These are phyloP conservation scores for Cryphonectria parasitica DNA, from an alignment of 2,329 filamentous ascomycete genomes.

Conservation along the genomic window DNA sequence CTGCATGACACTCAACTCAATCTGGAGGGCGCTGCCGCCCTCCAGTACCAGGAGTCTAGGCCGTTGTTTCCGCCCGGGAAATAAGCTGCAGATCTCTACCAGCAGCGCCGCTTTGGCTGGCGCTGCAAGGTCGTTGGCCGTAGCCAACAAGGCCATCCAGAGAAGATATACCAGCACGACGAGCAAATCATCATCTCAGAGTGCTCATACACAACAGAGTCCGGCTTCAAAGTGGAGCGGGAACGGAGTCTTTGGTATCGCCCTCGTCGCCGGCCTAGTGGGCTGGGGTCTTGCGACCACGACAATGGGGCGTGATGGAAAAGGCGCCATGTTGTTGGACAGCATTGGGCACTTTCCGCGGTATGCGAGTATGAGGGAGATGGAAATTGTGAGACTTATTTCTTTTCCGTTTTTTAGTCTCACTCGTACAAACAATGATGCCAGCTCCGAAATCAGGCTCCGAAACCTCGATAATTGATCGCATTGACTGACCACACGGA, in stretches of 20 bases:
- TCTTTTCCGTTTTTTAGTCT: no score
- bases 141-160: conserved; percentile 2
- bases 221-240: conserved; percentile 38
- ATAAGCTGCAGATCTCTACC: conserved; percentile 14
- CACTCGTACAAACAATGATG: not conserved
- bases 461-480: not conserved
- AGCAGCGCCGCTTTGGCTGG: conserved; percentile 20
- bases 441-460: not conserved
- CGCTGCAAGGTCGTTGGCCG: conserved; percentile 19
- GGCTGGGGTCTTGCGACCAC: conserved; percentile 47
- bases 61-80: conserved; percentile 14
- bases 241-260: conserved; percentile 43
- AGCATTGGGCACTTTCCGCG: conserved; percentile 35
- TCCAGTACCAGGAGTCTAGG: conserved; percentile 16
- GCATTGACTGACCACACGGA: conserved; percentile 10
- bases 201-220: conserved; percentile 6
- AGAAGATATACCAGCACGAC: conserved; percentile 23
- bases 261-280: conserved; percentile 43
- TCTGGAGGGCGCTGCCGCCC: conserved; percentile 26
- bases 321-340: conserved; percentile 36
- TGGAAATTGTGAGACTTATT: conserved; percentile 43
- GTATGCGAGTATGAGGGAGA: conserved; percentile 49
- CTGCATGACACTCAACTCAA: conserved; percentile 28
- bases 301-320: conserved; percentile 32
- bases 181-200: conserved; percentile 1